Evolutionary conservation across 306 rosid species (phyloP).

Genomic region (Castanea sativa): DNA sequence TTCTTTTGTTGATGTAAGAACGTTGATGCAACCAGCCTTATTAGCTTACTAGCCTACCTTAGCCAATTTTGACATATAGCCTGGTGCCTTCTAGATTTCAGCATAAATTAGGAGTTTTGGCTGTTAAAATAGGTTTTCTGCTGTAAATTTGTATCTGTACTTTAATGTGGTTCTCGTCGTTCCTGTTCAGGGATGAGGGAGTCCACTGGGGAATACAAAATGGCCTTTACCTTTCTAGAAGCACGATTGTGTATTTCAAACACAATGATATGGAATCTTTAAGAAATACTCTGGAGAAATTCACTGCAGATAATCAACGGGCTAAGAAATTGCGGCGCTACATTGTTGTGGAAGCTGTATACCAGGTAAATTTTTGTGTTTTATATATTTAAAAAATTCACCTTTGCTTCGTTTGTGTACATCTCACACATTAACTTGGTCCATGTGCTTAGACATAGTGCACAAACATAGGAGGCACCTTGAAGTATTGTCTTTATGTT

Average conservation of each 20-base stretch:
- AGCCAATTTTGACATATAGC: neutral
- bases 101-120: neutral
- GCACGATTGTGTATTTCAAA: constrained; percentile 84
- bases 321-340: constrained; percentile 87
- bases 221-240: constrained; percentile 93
- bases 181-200: constrained; percentile 79
- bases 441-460: neutral
- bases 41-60: neutral
- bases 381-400: constrained; percentile 5
- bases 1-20: constrained; percentile 21
- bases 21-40: neutral
- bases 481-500: constrained; percentile 31
- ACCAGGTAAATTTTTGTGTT: constrained; percentile 61
- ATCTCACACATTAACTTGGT: neutral
- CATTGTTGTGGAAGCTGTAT: constrained; percentile 94
- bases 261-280: constrained; percentile 90
- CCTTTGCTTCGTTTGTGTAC: constrained; percentile 10
- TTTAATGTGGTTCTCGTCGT: constrained; percentile 2
- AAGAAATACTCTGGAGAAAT: constrained; percentile 67
- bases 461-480: constrained; percentile 9
- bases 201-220: constrained; percentile 99
- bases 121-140: constrained; percentile 1
- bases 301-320: constrained; percentile 58
- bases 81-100: neutral
- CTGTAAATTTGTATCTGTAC: constrained; percentile 8